Evolutionary conservation across 495 filamentous ascomycete species (phyloP).

Genomic region (Podospora sp.): DNA sequence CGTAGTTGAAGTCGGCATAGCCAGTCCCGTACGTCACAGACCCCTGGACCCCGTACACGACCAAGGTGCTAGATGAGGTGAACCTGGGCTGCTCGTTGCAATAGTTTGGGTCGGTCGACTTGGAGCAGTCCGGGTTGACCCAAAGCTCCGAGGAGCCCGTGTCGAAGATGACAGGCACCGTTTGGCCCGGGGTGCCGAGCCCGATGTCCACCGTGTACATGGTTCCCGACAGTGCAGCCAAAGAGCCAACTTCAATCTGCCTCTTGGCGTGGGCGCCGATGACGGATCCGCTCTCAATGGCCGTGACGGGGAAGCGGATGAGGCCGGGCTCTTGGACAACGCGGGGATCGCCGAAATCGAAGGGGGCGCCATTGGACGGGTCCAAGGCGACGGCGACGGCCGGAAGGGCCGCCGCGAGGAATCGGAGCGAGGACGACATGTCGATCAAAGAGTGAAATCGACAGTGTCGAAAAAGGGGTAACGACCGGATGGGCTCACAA

Average conservation of each 20-base stretch:
- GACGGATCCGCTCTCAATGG: constrained; percentile 12
- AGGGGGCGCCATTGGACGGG: too few species aligned
- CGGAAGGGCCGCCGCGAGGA: constrained; percentile 21
- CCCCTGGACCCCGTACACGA: constrained; percentile 28
- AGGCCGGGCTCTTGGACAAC: constrained; percentile 24
- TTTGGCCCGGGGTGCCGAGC: constrained; percentile 35
- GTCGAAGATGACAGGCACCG: constrained; percentile 43
- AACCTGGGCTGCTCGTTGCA: constrained; percentile 38
- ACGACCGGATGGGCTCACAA: constrained; percentile 7
- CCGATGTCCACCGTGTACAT: constrained; percentile 27
- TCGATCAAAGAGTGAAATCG: background rate
- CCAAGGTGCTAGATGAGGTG: constrained; percentile 27
- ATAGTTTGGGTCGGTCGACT: constrained; percentile 24
- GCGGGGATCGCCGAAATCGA: constrained; percentile 8
- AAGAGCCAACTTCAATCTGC: constrained; percentile 12
- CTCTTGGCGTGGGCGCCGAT: constrained; percentile 22
- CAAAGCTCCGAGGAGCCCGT: constrained; percentile 49
- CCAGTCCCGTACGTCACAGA: constrained; percentile 34
- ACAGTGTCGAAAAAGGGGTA: background rate
- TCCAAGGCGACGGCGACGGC: constrained; percentile 11
- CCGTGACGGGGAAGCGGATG: constrained; percentile 25
- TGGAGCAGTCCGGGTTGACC: constrained; percentile 29
- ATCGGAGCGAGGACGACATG: constrained; percentile 20
- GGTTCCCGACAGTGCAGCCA: constrained; percentile 12
- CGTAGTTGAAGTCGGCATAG: constrained; percentile 29